A percentile compares a stretch with the other conserved stretches of the same genome.
Conservation (phyloP, 2,329 filamentous ascomycete genomes). For the Penicillium sp. region DNA sequence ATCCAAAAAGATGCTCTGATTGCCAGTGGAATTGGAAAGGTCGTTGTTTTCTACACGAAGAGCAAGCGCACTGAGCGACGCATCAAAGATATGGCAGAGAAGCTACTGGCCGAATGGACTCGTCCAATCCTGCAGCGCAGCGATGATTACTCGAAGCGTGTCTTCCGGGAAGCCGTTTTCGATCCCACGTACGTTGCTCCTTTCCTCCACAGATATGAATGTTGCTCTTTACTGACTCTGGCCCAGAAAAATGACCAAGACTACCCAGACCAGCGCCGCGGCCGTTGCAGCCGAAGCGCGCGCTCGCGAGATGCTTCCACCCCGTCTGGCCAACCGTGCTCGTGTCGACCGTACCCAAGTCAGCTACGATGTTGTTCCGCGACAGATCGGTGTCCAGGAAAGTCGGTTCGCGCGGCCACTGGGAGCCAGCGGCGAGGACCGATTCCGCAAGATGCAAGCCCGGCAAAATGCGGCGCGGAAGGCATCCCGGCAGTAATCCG, state of each 20-base stretch:
- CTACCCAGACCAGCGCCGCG: conserved; percentile 37
- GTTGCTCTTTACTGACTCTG: conserved; percentile 16
- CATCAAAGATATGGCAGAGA: conserved; percentile 93
- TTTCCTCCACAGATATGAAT: conserved; percentile 9
- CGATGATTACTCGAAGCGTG: conserved; percentile 89
- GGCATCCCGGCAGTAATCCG: conserved; percentile 35
- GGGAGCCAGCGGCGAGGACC: conserved; percentile 53
- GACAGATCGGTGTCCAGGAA: conserved; percentile 55
- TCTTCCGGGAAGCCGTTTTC: conserved; percentile 61
- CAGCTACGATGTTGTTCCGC: conserved; percentile 67
- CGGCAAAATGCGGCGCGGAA: conserved; percentile 48
- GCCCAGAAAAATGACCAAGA: conserved; percentile 42
- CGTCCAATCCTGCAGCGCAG: conserved; percentile 90
- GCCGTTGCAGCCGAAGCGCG: conserved; percentile 55
- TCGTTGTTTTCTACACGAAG: conserved; percentile 95
- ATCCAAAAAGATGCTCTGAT: conserved; percentile 90
- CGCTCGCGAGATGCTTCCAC: conserved; percentile 57
- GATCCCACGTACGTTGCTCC: conserved; percentile 55
- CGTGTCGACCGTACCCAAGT: conserved; percentile 62
- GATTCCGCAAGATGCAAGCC: conserved; percentile 54
- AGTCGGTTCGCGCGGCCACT: conserved; percentile 52
- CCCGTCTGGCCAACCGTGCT: conserved; percentile 61
- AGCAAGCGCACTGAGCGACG: conserved; percentile 84
- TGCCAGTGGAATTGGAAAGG: conserved; percentile 92
- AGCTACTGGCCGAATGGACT: conserved; percentile 93